A percentile compares a stretch with the other conserved stretches of the same genome.
Evolutionary conservation across 305 asterid species (phyloP).

Genomic region (Andrographis paniculata): DNA sequence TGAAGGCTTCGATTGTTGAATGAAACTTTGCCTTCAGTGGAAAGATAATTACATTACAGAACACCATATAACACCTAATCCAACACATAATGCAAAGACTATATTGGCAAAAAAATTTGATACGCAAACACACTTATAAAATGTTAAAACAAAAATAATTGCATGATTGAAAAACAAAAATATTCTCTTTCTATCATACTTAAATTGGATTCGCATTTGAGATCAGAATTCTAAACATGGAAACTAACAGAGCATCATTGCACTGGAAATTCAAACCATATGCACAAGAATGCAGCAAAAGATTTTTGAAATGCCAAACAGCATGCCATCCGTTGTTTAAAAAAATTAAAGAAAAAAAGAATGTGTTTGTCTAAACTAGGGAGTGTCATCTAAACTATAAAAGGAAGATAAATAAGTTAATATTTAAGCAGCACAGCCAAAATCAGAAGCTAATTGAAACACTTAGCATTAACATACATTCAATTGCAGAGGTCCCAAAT

Average conservation of each 20-base stretch:
- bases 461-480: not conserved
- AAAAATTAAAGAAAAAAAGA: no score
- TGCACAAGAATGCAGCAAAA: not conserved
- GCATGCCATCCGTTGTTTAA: no score
- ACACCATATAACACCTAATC: slow-evolving; percentile 3
- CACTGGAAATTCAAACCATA: slow-evolving; percentile 1
- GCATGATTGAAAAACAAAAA: slow-evolving; percentile 6
- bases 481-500: no score
- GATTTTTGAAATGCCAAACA: no score
- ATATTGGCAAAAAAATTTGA: not conserved
- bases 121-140: not conserved
- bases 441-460: not conserved
- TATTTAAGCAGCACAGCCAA: not conserved
- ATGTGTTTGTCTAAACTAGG: no score
- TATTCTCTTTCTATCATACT: slow-evolving; percentile 1
- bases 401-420: not conserved
- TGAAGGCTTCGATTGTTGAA: slow-evolving; percentile 63
- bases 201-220: not conserved
- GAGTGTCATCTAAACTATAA: no score
- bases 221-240: not conserved
- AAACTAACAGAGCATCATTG: not conserved
- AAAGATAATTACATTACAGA: slow-evolving; percentile 23
- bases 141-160: not conserved
- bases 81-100: not conserved
- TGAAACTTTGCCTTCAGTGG: slow-evolving; percentile 54